Percentiles rank a stretch among this genome's conserved stretches.
Evolutionary conservation across 2,329 filamentous ascomycete species (phyloP).

Genomic region (Neonectria sp.): DNA sequence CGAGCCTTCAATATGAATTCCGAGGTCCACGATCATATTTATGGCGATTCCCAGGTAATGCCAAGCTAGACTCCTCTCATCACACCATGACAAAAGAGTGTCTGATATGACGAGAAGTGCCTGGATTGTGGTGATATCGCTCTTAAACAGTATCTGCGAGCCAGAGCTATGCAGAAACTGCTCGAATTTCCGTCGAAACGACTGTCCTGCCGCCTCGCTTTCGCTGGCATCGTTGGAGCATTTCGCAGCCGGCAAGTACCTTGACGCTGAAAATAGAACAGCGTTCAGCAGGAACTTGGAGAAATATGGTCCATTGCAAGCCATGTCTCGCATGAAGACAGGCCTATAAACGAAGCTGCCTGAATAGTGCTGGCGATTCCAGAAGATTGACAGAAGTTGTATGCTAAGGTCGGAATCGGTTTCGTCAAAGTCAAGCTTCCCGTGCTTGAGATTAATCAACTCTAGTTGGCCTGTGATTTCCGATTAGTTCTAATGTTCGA

Average conservation of each 20-base stretch:
- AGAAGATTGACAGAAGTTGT: conserved; percentile 65
- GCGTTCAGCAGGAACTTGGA: conserved; percentile 70
- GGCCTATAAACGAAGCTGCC: conserved; percentile 64
- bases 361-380: conserved; percentile 68
- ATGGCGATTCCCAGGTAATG: conserved; percentile 52
- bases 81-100: not conserved
- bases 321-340: conserved; percentile 68
- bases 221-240: conserved; percentile 62
- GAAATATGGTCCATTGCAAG: conserved; percentile 68
- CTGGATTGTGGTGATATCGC: not conserved
- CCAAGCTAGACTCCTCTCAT: not conserved
- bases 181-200: not conserved
- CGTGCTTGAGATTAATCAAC: conserved; percentile 60
- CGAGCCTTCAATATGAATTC: conserved; percentile 55
- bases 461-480: conserved; percentile 61
- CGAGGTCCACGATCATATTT: conserved; percentile 61
- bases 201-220: conserved; percentile 57
- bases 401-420: conserved; percentile 65
- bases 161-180: not conserved
- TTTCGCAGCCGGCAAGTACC: conserved; percentile 53
- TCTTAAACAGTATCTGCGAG: not conserved
- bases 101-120: not conserved
- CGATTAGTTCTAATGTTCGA: not conserved
- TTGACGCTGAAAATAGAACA: conserved; percentile 60
- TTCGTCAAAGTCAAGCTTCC: conserved; percentile 69